Base-by-base conservation (phyloP, 495 filamentous ascomycete species). In the Penicillium bovifimosum region DNA sequence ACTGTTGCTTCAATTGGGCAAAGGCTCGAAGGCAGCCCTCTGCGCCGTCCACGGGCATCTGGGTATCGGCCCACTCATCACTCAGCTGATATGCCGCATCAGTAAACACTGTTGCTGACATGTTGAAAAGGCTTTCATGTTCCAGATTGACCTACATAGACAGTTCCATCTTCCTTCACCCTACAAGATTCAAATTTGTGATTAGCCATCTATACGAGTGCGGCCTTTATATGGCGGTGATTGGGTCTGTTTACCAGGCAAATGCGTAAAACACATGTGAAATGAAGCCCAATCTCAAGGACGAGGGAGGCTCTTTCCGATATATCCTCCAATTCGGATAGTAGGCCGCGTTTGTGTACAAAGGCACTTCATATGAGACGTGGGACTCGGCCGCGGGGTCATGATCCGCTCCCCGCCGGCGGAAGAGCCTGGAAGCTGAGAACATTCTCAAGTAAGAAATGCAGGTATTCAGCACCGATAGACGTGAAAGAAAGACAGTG, bases 231-330 rank as follows among this genome's bases (percentile, higher is more conserved):
- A 27, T 44, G 16, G 36, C 39, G 36, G 43, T 60, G 55, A 60
- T 64, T 61, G 53, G 50, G 33, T 60, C 39, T 28, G 61, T 42
- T 59, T 70, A 83, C 82, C 78, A 78, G 58, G 88, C 89, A 80
- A 91, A 95, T 44, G 90, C 88, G 66, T 96, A 96, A 63, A 92
- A 95, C 34, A 95, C 81, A 61, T 92, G 87, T 47, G 88, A 85
- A 35, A 87, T 73, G 51, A 80, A 76, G 28, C 76, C 79, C 60
- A 85, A 77, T 66, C 88, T 85, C 53, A 96, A 69, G 13, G 83
- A 83, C 0, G 86, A 89, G 1, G 91, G 91, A 17, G 88, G 83
- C 54, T 89, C 83, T 60, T 86, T 81, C 49, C 77, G 77, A 66
- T 93, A 92, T 29, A 92, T 80, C 41, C 84, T 76, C 79, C 85